Percentiles rank a stretch among this genome's conserved stretches.
These are phyloP conservation scores for Acanthamoeba healyi DNA, from an alignment of 208 protist species.

Conservation along the genomic window DNA sequence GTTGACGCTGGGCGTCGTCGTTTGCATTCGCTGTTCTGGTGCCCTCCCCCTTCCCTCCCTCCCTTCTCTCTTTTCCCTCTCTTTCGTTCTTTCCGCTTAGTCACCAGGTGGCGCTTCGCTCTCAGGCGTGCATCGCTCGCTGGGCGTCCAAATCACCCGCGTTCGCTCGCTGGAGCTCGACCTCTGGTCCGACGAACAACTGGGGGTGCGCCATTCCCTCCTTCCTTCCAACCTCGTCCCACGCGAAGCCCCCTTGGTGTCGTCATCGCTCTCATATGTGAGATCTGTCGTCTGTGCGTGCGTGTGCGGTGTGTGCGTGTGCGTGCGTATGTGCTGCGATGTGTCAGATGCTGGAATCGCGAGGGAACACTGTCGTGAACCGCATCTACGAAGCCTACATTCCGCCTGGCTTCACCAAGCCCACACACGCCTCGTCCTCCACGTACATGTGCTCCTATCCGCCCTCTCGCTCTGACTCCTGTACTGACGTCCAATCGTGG, in stretches of 20 bases:
- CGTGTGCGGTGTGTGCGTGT: not conserved
- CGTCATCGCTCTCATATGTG: not conserved
- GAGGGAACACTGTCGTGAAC: not conserved
- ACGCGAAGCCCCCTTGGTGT: not conserved
- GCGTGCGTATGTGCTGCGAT: not conserved
- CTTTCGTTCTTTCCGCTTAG: not conserved
- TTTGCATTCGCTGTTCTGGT: conserved; percentile 88
- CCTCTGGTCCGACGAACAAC: conserved; percentile 13
- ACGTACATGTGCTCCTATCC: not conserved
- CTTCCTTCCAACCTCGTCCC: not conserved
- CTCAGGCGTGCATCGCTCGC: conserved; percentile 83
- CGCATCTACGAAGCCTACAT: conserved; percentile 6
- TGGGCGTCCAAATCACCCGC: conserved; percentile 86
- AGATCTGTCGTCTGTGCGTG: too few relatives aligned
- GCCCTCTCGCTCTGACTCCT: not conserved
- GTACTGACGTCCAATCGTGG: not conserved
- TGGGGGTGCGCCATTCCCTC: not conserved
- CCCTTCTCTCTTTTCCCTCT: not conserved
- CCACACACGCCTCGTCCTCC: not conserved
- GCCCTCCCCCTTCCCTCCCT: not conserved
- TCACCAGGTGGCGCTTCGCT: not conserved
- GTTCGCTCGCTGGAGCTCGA: conserved; percentile 79
- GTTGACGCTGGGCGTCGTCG: conserved; percentile 86
- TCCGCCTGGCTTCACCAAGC: not conserved
- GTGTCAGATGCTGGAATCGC: not conserved